These are phyloP conservation scores for Akebia trifoliata DNA, from an alignment of 164 flowering plant genomes.

Conservation along the genomic window DNA sequence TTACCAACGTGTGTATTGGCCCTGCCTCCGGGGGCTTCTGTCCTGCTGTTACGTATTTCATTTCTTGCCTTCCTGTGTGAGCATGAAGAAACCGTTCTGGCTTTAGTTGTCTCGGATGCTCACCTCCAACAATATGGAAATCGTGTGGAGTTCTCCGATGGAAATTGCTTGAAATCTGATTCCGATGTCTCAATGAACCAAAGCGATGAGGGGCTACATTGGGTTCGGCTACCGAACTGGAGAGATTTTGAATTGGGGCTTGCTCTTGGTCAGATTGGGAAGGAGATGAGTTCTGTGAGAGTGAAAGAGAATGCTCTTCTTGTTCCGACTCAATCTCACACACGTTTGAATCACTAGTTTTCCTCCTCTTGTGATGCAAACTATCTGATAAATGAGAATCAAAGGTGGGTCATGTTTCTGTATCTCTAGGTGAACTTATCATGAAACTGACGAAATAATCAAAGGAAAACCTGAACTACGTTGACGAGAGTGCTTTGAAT, in stretches of 20 bases:
- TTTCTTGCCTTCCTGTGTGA: conserved; percentile 23
- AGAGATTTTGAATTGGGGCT: conserved; percentile 24
- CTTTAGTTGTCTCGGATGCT: conserved; percentile 25
- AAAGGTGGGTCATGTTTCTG: not conserved
- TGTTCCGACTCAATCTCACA: conserved; percentile 57
- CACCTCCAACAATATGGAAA: conserved; percentile 24
- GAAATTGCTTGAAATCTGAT: conserved; percentile 18
- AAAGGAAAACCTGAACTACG: conserved; percentile 36
- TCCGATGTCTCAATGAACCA: conserved; percentile 28
- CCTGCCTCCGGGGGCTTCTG: conserved; percentile 26
- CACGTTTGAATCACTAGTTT: conserved; percentile 30
- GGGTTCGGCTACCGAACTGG: conserved; percentile 13
- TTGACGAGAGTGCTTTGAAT: conserved; percentile 22
- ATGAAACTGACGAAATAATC: not conserved
- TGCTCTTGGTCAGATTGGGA: conserved; percentile 89
- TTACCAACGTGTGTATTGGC: conserved; percentile 42
- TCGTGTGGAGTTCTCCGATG: conserved; percentile 21
- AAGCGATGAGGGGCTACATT: conserved; percentile 23
- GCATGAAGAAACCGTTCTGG: conserved; percentile 26
- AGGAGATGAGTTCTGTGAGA: conserved; percentile 76
- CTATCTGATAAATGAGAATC: conserved; percentile 28
- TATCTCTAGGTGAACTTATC: not conserved
- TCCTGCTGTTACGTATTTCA: conserved; percentile 17
- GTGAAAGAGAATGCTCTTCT: conserved; percentile 77
- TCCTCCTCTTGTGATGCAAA: conserved; percentile 55